Evolutionary conservation across 441 rosid species (phyloP), one percentile per base, ranked within the genome.

Genomic region (Dalechampia spathulata): DNA sequence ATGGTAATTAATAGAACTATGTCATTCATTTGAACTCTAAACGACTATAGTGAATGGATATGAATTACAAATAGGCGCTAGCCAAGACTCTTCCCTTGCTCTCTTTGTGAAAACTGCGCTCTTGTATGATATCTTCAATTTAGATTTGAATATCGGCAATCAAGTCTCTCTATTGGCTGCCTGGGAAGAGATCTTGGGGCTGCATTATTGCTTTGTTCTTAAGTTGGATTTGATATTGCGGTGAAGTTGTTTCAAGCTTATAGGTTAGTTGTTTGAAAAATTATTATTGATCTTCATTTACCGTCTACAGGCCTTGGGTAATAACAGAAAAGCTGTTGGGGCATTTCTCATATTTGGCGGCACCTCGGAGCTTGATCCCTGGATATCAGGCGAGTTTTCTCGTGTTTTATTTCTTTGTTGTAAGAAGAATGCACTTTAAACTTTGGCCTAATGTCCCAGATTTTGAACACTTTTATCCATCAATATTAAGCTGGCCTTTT

Each of bases 291-390:
- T 30, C 23, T 44, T 20, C 23, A 39, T 51, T 16, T 23, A 28
- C 52, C 42, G 7, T 55, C 34, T 65, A 61, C 75, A 81, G 86
- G 62, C 83, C 83, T 1, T 81, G 74, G 79, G 67, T 78, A 32
- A 61, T 62, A 34, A 25, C 55, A 42, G 70, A 52, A 49, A 67
- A 43, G 21, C 14, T 72, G 49, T 61, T 49, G 1, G 8, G 54
- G 56, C 28, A 22, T 39, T 62, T 54, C 42, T 20, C 46, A 26
- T 52, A 39, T 37, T 23, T 11, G 52, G 26, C 28, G 11, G 32
- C 67, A 38, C 27, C 37, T 28, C 44, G 71, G 61, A 54, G 37
- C 44, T 41, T 44, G 44, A 50, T 62, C 63, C 57, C 65, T 47
- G 55, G 50, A 57, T 52, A 30, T 50, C 66, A 65, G 48, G 85